Evolutionary conservation across 2,329 filamentous ascomycete genomes (phyloP).

Genomic region (Dothistroma septosporum): DNA sequence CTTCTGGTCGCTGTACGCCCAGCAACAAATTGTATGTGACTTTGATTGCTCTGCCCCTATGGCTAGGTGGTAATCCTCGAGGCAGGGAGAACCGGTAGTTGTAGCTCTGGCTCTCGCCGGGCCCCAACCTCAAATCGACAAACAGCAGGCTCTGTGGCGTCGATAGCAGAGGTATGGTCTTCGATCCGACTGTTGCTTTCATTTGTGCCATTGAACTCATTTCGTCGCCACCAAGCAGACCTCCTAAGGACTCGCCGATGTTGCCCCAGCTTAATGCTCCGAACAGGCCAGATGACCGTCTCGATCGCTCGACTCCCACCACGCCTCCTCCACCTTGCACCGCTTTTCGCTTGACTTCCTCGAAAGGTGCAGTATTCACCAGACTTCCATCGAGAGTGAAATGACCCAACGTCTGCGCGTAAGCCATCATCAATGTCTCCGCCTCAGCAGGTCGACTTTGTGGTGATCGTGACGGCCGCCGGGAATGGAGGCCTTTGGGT

Average conservation of each 20-base stretch:
- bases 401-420: constrained; percentile 86
- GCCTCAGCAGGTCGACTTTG: constrained; percentile 49
- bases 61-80: constrained; percentile 81
- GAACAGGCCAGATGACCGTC: constrained; percentile 73
- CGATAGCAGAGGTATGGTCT: constrained; percentile 83
- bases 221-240: constrained; percentile 79
- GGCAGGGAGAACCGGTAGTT: constrained; percentile 84
- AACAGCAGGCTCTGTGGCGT: constrained; percentile 95
- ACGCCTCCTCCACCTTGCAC: constrained; percentile 82
- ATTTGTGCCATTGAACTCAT: constrained; percentile 94
- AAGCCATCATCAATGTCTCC: constrained; percentile 95
- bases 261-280: constrained; percentile 82
- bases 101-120: constrained; percentile 83
- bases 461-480: constrained; percentile 42
- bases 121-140: constrained; percentile 80
- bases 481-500: constrained; percentile 40
- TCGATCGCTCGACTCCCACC: constrained; percentile 70
- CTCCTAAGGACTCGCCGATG: constrained; percentile 81
- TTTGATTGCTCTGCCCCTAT: constrained; percentile 90
- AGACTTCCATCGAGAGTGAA: constrained; percentile 90
- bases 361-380: constrained; percentile 83
- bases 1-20: constrained; percentile 81
- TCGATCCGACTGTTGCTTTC: constrained; percentile 79
- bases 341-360: constrained; percentile 92
- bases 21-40: constrained; percentile 87